phyloP scores from a whole-genome alignment of 1,284 basidiomycete species.

The Spongiforma sp. region DNA sequence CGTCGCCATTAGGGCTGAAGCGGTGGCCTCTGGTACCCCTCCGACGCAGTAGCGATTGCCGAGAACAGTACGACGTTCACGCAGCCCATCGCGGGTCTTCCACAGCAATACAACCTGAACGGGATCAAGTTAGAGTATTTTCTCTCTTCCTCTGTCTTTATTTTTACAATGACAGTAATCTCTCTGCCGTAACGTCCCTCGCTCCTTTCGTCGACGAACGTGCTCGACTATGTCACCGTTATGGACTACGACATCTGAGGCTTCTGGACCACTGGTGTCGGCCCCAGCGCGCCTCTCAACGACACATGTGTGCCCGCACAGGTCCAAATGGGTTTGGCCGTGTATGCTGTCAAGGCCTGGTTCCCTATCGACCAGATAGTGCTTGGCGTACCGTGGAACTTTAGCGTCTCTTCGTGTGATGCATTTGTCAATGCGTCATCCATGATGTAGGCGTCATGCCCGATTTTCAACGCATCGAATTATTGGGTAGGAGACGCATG shows the following conservation, averaged over 20 bases:
- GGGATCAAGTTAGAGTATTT: constrained; percentile 30
- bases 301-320: constrained; percentile 60
- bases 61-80: constrained; percentile 67
- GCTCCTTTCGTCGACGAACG: constrained; percentile 62
- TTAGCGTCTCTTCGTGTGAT: constrained; percentile 37
- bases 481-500: constrained; percentile 50
- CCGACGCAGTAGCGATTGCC: background rate
- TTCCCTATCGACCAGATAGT: constrained; percentile 63
- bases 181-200: constrained; percentile 64
- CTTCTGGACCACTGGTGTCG: constrained; percentile 49
- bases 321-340: constrained; percentile 65
- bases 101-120: constrained; percentile 47
- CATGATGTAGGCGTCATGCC: constrained; percentile 40
- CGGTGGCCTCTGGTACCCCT: background rate
- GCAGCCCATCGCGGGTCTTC: constrained; percentile 49
- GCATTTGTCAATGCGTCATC: constrained; percentile 33
- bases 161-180: no score
- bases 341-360: constrained; percentile 66
- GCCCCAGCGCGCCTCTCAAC: constrained; percentile 72
- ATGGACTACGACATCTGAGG: constrained; percentile 83
- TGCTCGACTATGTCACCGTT: constrained; percentile 72
- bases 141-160: no score
- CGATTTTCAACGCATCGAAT: constrained; percentile 42
- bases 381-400: constrained; percentile 67
- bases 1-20: background rate